Conservation (phyloP, 306 rosid genomes). For the Cicer cuneatum region DNA sequence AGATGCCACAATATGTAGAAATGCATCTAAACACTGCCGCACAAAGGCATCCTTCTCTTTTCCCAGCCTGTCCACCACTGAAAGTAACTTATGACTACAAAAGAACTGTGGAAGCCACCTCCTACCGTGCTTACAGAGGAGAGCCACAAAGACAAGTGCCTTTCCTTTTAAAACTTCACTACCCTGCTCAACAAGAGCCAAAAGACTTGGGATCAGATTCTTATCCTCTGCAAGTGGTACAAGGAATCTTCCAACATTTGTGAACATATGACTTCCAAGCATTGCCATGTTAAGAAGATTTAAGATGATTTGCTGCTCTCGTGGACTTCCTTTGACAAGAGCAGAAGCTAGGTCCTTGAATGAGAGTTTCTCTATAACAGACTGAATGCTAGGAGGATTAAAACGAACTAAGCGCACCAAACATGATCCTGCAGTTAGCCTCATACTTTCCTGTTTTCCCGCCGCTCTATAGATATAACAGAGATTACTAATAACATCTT, state of each 20-base stretch:
- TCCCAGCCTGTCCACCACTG: constrained; percentile 85
- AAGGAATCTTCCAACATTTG: constrained; percentile 77
- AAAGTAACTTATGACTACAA: constrained; percentile 83
- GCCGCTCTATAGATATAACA: constrained; percentile 86
- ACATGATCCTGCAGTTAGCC: constrained; percentile 98
- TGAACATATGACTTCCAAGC: constrained; percentile 84
- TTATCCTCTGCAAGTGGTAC: constrained; percentile 82
- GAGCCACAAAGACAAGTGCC: constrained; percentile 80
- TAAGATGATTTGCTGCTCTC: constrained; percentile 96
- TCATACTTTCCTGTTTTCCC: constrained; percentile 91
- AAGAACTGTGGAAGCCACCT: constrained; percentile 96
- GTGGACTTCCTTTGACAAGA: constrained; percentile 78
- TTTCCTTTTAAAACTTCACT: constrained; percentile 93
- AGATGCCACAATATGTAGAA: constrained; percentile 75
- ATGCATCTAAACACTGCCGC: constrained; percentile 79
- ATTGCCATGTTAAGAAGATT: constrained; percentile 85
- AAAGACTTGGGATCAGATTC: constrained; percentile 75
- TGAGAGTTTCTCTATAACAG: constrained; percentile 77
- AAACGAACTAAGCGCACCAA: constrained; percentile 92
- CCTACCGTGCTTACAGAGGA: constrained; percentile 81
- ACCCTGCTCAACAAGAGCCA: constrained; percentile 86
- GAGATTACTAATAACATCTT: constrained; percentile 79
- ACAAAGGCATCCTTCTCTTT: constrained; percentile 88
- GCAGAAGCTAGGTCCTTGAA: constrained; percentile 84
- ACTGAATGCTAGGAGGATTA: constrained; percentile 76